Evolutionary conservation across 2,329 filamentous ascomycete species (phyloP).

Genomic region (Whalleya microplaca): DNA sequence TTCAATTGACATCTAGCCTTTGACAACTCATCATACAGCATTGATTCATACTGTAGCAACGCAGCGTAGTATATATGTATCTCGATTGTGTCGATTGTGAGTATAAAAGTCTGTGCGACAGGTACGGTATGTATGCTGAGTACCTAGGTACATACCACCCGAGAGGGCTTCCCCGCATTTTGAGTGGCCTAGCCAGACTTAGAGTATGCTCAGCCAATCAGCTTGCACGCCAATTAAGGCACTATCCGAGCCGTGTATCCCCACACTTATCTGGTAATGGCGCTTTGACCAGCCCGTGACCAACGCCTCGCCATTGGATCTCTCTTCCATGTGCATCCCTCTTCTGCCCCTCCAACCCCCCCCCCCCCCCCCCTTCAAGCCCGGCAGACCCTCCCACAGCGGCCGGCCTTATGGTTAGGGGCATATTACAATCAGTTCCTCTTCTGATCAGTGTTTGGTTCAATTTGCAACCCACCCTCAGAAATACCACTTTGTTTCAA

Average conservation of each 20-base stretch:
- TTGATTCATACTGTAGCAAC: not conserved
- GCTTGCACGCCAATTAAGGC: slow-evolving; percentile 1
- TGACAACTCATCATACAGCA: not conserved
- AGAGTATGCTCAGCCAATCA: slow-evolving; percentile 8
- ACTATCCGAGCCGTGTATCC: slow-evolving; percentile 10
- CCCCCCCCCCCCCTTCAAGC: not conserved
- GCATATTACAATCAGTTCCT: slow-evolving; percentile 20
- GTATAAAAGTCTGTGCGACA: not conserved
- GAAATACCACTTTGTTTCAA: slow-evolving; percentile 11
- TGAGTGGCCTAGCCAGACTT: not conserved
- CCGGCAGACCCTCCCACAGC: not conserved
- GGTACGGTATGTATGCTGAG: not conserved
- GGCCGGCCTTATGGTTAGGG: not conserved
- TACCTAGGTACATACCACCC: not conserved
- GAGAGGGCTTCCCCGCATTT: slow-evolving; percentile 8
- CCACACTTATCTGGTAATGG: not conserved
- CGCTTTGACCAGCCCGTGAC: slow-evolving; percentile 13
- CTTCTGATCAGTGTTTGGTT: slow-evolving; percentile 12
- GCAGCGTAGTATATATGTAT: not conserved
- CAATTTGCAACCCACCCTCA: slow-evolving; percentile 21
- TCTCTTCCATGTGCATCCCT: not conserved
- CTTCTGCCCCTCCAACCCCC: not conserved
- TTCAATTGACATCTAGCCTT: not conserved
- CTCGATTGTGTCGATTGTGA: too few species aligned
- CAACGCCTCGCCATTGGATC: slow-evolving; percentile 12